Base-by-base conservation (phyloP, 2,329 filamentous ascomycete species). In the Lecanicillium sp. region DNA sequence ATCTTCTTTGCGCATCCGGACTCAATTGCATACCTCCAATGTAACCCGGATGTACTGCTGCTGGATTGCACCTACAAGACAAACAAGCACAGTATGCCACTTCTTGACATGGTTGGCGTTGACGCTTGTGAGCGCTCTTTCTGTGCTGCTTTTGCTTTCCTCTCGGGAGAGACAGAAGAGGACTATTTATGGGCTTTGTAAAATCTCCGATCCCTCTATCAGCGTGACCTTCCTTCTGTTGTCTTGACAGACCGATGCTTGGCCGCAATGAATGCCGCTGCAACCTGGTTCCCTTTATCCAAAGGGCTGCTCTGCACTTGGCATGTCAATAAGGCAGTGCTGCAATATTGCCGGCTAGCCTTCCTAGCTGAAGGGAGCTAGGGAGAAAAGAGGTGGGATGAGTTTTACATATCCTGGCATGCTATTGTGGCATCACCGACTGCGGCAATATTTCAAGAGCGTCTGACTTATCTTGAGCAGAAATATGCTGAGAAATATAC, bases 41-140 rank as follows among this genome's bases (percentile, higher is more conserved):
- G 18, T 3, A 48, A 54, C 39, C 42, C 42, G 3, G 39, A 50
- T 30, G 11, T 49, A 2, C 29, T 51, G 10, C 12, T 54, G 18
- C 18, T 53, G 18, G 44, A 50, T 28, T 53, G 37, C 32, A 52
- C 40, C 7, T 52, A 53, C 28, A 52, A 54, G 35, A 53, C 42
- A 4, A 53, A 52, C 20, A 52, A 49, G 33, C 46, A 49, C 17
- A 27, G 15, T 3, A 53, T 54, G 40, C 46, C 37, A 4, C 41
- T 54, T 11, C 42, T 53, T 17, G 42, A 51, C 39, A 51, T 53
- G 4, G 39, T 51, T 40, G 39, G 41, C 3, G 40, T 54, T 40
- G 33, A 50, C 41, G 36, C 42, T 28, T 52, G 29, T 28, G 13
- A 49, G 22, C 31, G 36, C 2, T 47, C 44, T 3, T 54, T 52